Conservation (phyloP, 345 rosid genomes). For the Triadica sebifera region DNA sequence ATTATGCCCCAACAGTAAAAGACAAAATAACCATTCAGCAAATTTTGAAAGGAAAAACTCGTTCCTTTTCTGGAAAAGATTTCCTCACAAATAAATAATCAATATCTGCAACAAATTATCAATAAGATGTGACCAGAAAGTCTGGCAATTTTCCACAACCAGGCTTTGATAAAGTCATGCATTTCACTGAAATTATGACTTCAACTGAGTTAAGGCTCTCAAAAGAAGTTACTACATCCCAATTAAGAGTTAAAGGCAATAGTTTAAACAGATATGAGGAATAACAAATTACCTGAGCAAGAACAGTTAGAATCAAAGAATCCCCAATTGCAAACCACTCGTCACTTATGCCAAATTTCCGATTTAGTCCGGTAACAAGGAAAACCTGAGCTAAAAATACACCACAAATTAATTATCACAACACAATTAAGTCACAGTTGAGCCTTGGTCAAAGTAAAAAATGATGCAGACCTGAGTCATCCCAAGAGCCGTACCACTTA, state of each 20-base stretch:
- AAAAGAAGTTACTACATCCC: background rate
- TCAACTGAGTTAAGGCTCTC: background rate
- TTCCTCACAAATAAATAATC: background rate
- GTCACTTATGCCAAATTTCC: slow-evolving; percentile 76
- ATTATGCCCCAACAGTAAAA: background rate
- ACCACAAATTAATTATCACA: background rate
- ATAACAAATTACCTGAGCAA: slow-evolving; percentile 61
- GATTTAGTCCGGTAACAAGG: slow-evolving; percentile 82
- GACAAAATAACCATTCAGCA: background rate
- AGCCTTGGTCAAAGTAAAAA: background rate
- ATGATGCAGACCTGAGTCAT: slow-evolving; percentile 77
- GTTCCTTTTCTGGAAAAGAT: background rate
- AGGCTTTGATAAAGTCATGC: background rate
- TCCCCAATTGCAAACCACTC: slow-evolving; percentile 99
- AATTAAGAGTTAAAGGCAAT: background rate
- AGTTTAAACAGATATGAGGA: background rate
- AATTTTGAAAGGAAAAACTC: background rate
- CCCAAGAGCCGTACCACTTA: slow-evolving; percentile 78
- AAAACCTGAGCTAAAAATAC: slow-evolving; percentile 51
- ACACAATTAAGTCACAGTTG: background rate
- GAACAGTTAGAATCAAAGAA: slow-evolving; percentile 84
- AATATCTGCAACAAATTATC: too few species aligned
- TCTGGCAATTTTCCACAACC: background rate
- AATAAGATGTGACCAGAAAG: background rate
- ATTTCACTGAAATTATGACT: background rate